phyloP scores from a whole-genome alignment of 192 early-diverging fungal species.

The Phycomyces blakesleeanus region DNA sequence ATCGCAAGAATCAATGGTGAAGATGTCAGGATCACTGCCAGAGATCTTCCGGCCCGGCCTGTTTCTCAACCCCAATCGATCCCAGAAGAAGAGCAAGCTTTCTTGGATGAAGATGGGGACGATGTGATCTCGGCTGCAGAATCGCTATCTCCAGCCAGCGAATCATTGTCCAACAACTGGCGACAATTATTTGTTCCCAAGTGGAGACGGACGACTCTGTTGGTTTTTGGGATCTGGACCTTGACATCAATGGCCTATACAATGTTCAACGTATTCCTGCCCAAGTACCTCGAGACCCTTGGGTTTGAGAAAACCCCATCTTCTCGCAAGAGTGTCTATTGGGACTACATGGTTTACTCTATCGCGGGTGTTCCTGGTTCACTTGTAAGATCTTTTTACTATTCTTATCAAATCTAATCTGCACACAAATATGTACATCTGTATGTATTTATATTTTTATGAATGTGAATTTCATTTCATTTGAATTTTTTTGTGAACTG shows the following conservation, averaged over 20 bases:
- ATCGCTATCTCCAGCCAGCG: not conserved
- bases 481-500: not conserved
- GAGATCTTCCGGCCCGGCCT: constrained; percentile 16
- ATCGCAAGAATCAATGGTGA: constrained; percentile 63
- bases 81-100: constrained; percentile 33
- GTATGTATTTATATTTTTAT: not conserved
- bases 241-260: constrained; percentile 74
- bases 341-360: constrained; percentile 73
- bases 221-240: constrained; percentile 79
- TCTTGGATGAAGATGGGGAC: constrained; percentile 22
- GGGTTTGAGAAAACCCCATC: constrained; percentile 34
- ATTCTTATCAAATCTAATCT: not conserved
- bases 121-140: not conserved
- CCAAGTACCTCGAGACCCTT: constrained; percentile 68
- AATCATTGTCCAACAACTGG: not conserved
- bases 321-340: constrained; percentile 55
- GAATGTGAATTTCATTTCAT: not conserved
- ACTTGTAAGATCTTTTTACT: constrained; percentile 46
- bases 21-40: constrained; percentile 9
- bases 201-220: constrained; percentile 57
- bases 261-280: constrained; percentile 87
- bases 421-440: not conserved
- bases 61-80: not conserved
- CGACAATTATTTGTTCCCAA: constrained; percentile 42
- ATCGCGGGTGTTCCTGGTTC: constrained; percentile 79